A percentile compares a stretch with the other conserved stretches of the same genome.
phyloP scores from a whole-genome alignment of 768 basidiomycete species.

The Leccinum disarticulatum region DNA sequence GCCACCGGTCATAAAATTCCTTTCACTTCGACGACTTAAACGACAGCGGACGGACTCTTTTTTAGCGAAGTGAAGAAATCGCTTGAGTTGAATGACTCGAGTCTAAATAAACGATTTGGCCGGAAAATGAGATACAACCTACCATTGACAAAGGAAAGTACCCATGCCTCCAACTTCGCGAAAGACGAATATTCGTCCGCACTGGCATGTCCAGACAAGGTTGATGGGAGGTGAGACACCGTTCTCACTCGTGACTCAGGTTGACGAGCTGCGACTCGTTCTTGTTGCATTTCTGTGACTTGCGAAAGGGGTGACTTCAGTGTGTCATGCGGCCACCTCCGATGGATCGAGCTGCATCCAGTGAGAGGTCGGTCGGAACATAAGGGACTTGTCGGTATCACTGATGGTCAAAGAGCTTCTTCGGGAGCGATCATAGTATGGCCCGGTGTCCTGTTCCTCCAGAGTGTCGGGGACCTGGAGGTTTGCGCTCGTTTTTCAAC shows the following conservation, averaged over 20 bases:
- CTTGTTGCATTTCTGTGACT: slow-evolving; percentile 21
- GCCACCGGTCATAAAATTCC: slow-evolving; percentile 78
- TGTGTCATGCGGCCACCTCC: slow-evolving; percentile 2
- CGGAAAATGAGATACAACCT: slow-evolving; percentile 19
- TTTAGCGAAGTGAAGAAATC: slow-evolving; percentile 60
- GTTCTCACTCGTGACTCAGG: slow-evolving; percentile 46
- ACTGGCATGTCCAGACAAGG: slow-evolving; percentile 29
- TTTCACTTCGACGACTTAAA: slow-evolving; percentile 68
- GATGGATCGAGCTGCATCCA: slow-evolving; percentile 3
- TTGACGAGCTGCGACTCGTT: slow-evolving; percentile 17
- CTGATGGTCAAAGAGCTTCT: slow-evolving; percentile 26
- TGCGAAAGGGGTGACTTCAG: slow-evolving; percentile 36
- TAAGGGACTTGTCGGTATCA: slow-evolving; percentile 21
- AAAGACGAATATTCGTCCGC: slow-evolving; percentile 42
- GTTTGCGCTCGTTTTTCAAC: too few relatives aligned
- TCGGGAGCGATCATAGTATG: slow-evolving; percentile 22
- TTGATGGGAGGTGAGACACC: slow-evolving; percentile 40
- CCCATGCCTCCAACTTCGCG: slow-evolving; percentile 62
- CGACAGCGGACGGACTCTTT: slow-evolving; percentile 65
- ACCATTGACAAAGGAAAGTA: slow-evolving; percentile 66
- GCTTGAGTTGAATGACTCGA: slow-evolving; percentile 23
- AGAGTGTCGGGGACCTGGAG: slow-evolving; percentile 5
- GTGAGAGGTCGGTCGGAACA: slow-evolving; percentile 22
- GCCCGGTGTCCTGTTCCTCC: slow-evolving; percentile 33
- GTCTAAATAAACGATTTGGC: slow-evolving; percentile 15